A percentile compares a stretch with the other conserved stretches of the same genome.
phyloP scores from a whole-genome alignment of 441 rosid species.

The Populus hybrid region DNA sequence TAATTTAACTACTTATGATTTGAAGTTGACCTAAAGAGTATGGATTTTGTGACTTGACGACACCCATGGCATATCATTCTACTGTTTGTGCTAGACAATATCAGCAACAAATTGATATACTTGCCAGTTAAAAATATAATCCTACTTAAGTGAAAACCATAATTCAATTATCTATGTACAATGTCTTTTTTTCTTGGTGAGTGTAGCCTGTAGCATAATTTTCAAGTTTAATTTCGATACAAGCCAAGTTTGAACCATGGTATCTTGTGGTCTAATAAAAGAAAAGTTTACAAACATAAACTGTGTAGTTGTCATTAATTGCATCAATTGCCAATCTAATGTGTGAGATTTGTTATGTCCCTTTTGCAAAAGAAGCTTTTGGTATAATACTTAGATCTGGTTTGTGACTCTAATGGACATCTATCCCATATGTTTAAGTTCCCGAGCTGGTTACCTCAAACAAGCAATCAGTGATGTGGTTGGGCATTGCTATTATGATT shows the following conservation, averaged over 20 bases:
- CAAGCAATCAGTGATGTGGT: background rate
- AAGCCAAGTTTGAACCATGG: background rate
- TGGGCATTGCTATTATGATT: background rate
- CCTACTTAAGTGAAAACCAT: background rate
- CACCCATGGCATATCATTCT: background rate
- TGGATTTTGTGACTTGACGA: background rate
- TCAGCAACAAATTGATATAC: background rate
- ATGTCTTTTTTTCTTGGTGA: background rate
- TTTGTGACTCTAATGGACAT: background rate
- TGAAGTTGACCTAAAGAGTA: background rate
- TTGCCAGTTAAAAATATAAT: background rate
- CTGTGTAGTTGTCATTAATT: background rate
- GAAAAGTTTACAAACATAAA: background rate
- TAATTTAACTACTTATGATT: background rate
- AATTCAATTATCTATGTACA: background rate
- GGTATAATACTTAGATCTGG: background rate
- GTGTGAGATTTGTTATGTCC: background rate
- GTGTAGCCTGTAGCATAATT: background rate
- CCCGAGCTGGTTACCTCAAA: background rate
- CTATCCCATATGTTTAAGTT: background rate
- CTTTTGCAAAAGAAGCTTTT: background rate
- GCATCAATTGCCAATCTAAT: background rate
- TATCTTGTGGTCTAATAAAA: background rate
- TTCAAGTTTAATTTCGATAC: background rate
- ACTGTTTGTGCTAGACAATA: background rate